A percentile compares a stretch with the other conserved stretches of the same genome.
Conservation (phyloP, 306 rosid genomes). For the Trifolium subterraneum region DNA sequence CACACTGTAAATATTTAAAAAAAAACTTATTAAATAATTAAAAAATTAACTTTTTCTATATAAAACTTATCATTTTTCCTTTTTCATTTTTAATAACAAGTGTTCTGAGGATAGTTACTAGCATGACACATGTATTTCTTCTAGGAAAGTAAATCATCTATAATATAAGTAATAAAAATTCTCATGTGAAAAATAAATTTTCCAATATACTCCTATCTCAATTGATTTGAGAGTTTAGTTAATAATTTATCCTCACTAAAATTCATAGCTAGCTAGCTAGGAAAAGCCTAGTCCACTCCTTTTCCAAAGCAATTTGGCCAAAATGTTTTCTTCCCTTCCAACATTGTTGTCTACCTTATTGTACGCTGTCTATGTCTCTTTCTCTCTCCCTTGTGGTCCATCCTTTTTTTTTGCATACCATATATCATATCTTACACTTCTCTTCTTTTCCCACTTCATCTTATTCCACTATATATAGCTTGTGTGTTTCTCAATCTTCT, state of each 20-base stretch:
- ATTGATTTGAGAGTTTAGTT: not conserved
- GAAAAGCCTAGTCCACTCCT: constrained; percentile 40
- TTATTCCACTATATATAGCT: constrained; percentile 6
- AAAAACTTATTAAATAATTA: too few relatives aligned
- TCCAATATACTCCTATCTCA: not conserved
- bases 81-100: too few relatives aligned
- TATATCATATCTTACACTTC: not conserved
- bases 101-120: too few relatives aligned
- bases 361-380: constrained; percentile 51
- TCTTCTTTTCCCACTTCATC: not conserved
- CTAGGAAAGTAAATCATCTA: too few relatives aligned
- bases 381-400: constrained; percentile 65
- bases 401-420: constrained; percentile 35
- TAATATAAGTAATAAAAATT: too few relatives aligned
- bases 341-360: constrained; percentile 65
- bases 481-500: constrained; percentile 7
- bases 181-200: too few relatives aligned
- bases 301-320: constrained; percentile 57
- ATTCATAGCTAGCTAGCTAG: too few relatives aligned
- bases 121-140: too few relatives aligned
- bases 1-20: too few relatives aligned
- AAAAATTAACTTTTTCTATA: too few relatives aligned
- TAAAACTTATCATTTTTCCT: too few relatives aligned
- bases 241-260: too few relatives aligned
- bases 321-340: constrained; percentile 68